phyloP scores from a whole-genome alignment of 179 eudicot genomes.

The Gypsophila paniculata region DNA sequence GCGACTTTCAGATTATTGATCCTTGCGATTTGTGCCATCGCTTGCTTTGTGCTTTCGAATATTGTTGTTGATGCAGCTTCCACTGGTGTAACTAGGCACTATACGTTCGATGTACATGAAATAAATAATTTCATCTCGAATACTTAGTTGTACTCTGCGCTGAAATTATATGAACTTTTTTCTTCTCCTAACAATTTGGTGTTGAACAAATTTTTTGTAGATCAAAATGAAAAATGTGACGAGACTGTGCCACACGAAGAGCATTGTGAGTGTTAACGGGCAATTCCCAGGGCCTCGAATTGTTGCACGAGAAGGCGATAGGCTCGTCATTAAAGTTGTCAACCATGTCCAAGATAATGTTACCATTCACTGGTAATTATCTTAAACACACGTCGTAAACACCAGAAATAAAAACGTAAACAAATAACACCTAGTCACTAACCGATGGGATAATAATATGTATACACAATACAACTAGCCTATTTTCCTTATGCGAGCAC shows the following conservation, averaged over 20 bases:
- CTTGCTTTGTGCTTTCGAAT: slow-evolving; percentile 5
- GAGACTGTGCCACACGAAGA: slow-evolving; percentile 34
- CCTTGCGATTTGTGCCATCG: slow-evolving; percentile 15
- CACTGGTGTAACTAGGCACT: slow-evolving; percentile 32
- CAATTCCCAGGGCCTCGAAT: slow-evolving; percentile 41
- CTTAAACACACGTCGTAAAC: not conserved
- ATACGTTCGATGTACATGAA: slow-evolving; percentile 31
- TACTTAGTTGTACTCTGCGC: not conserved
- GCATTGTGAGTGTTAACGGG: slow-evolving; percentile 35
- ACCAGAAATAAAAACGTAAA: not conserved
- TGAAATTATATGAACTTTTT: not conserved
- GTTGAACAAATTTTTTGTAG: slow-evolving; percentile 19
- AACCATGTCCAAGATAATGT: slow-evolving; percentile 32
- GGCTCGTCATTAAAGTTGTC: slow-evolving; percentile 26
- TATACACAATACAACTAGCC: no score
- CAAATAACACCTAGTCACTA: no score
- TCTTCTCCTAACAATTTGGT: not conserved
- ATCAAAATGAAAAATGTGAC: slow-evolving; percentile 33
- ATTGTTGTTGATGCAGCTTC: slow-evolving; percentile 20
- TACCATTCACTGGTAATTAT: slow-evolving; percentile 31
- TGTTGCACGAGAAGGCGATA: slow-evolving; percentile 36
- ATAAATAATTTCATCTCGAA: not conserved
- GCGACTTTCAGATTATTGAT: not conserved
- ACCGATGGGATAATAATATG: no score
- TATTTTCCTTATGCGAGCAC: no score